phyloP scores from a whole-genome alignment of 139 green algal species.

The Tetraselmis chui region DNA sequence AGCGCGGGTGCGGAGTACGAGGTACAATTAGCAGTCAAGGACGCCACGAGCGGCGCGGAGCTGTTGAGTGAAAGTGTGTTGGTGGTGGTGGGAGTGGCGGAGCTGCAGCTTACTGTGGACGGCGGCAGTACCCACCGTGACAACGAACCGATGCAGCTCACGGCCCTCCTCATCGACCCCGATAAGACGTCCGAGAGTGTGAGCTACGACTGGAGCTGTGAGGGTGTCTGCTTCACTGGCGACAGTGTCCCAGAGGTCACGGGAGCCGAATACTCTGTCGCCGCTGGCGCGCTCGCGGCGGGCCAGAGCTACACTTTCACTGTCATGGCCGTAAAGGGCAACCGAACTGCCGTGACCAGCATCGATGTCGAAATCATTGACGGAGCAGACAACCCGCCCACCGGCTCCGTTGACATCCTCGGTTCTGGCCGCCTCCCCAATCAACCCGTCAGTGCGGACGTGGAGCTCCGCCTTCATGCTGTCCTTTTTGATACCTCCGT shows the following conservation, averaged over 20 bases:
- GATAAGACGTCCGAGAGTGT: not conserved
- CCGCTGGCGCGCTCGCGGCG: not conserved
- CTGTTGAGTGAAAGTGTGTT: not conserved
- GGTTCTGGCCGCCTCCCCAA: not conserved
- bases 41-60: not conserved
- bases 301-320: not conserved
- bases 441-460: not conserved
- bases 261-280: not conserved
- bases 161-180: not conserved
- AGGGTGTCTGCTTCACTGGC: not conserved
- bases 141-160: not conserved
- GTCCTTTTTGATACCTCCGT: not conserved
- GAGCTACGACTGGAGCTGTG: not conserved
- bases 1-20: not conserved
- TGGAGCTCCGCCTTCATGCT: not conserved
- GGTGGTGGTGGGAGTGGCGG: not conserved
- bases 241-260: not conserved
- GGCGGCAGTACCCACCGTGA: not conserved
- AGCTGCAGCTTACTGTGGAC: not conserved
- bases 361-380: not conserved
- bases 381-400: not conserved
- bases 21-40: not conserved
- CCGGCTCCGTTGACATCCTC: not conserved
- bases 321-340: not conserved
- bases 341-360: not conserved